phyloP scores from a whole-genome alignment of 2,329 filamentous ascomycete species.

The Trichophyton rubrum region DNA sequence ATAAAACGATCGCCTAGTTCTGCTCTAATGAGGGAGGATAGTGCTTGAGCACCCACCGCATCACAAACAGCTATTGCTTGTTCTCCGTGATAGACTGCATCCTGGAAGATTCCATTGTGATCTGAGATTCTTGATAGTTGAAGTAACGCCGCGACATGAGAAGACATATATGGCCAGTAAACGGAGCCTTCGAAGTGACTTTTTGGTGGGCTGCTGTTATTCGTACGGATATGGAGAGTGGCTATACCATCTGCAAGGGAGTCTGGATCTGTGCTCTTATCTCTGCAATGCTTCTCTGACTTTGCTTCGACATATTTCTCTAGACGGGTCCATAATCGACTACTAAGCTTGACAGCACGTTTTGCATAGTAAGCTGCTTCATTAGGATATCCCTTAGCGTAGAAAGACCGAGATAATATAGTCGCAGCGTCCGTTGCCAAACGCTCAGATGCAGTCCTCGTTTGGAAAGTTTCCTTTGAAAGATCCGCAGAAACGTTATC shows the following conservation, averaged over 20 bases:
- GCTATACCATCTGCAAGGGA: slow-evolving; percentile 28
- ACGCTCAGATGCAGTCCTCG: slow-evolving; percentile 38
- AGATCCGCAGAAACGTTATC: slow-evolving; percentile 23
- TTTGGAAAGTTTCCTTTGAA: slow-evolving; percentile 26
- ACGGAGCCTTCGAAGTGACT: slow-evolving; percentile 45
- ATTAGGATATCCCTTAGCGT: slow-evolving; percentile 41
- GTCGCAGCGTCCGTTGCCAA: slow-evolving; percentile 49
- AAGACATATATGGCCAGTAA: slow-evolving; percentile 68
- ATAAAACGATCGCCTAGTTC: slow-evolving; percentile 38
- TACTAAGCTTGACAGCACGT: slow-evolving; percentile 37
- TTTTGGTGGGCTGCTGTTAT: slow-evolving; percentile 17
- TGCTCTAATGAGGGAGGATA: slow-evolving; percentile 36
- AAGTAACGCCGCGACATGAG: slow-evolving; percentile 57
- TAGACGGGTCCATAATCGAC: slow-evolving; percentile 40
- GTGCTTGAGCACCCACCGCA: slow-evolving; percentile 50
- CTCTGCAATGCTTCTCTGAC: slow-evolving; percentile 18
- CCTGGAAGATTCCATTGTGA: slow-evolving; percentile 73
- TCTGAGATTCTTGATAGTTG: slow-evolving; percentile 68
- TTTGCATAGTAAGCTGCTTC: slow-evolving; percentile 39
- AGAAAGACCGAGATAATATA: slow-evolving; percentile 51
- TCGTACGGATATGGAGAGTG: slow-evolving; percentile 28
- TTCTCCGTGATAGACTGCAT: slow-evolving; percentile 78
- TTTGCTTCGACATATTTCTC: slow-evolving; percentile 33
- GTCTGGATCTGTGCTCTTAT: slow-evolving; percentile 22
- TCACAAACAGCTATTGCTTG: slow-evolving; percentile 67